A percentile compares a stretch with the other conserved stretches of the same genome.
Evolutionary conservation across 768 basidiomycete genomes (phyloP).

Genomic region (Lactarius hengduanensis): DNA sequence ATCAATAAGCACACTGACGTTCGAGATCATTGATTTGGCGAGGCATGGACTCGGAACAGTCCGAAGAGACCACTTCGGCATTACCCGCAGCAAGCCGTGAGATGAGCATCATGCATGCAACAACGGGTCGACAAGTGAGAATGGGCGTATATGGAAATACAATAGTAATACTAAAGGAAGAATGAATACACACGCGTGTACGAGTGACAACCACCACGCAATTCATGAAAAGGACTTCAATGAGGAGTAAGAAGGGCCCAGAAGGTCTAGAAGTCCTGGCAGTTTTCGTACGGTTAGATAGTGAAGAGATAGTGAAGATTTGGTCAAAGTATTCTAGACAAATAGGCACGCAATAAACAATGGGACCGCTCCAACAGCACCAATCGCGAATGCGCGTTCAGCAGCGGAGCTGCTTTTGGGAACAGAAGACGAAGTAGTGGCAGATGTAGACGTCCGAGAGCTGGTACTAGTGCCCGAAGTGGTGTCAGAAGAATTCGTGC

Average conservation of each 20-base stretch:
- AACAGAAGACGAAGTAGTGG: conserved; percentile 9
- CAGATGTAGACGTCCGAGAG: conserved; percentile 21
- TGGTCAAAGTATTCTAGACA: conserved; percentile 2
- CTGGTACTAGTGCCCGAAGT: conserved; percentile 11
- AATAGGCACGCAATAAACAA: conserved; percentile 22
- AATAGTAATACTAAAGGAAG: not conserved
- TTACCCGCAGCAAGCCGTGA: not conserved
- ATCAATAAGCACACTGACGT: too few relatives aligned
- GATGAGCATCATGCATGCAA: not conserved
- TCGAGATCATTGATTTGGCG: too few relatives aligned
- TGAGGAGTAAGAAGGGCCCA: not conserved
- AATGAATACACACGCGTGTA: not conserved
- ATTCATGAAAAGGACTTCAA: conserved; percentile 5
- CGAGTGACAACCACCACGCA: not conserved
- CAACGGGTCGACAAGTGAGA: not conserved
- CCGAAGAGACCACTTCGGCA: not conserved
- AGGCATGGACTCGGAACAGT: too few relatives aligned
- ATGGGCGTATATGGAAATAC: not conserved
- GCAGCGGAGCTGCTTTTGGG: conserved; percentile 15
- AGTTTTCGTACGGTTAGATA: not conserved
- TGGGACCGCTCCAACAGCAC: conserved; percentile 16
- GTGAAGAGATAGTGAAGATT: not conserved
- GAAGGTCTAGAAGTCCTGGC: not conserved
- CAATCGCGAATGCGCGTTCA: conserved; percentile 8
- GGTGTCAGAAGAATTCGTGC: conserved; percentile 37